Evolutionary conservation across 225 moss, liverwort and hornwort species (phyloP), one percentile per base, ranked within the genome.

Genomic region (Sphagnum contortum): DNA sequence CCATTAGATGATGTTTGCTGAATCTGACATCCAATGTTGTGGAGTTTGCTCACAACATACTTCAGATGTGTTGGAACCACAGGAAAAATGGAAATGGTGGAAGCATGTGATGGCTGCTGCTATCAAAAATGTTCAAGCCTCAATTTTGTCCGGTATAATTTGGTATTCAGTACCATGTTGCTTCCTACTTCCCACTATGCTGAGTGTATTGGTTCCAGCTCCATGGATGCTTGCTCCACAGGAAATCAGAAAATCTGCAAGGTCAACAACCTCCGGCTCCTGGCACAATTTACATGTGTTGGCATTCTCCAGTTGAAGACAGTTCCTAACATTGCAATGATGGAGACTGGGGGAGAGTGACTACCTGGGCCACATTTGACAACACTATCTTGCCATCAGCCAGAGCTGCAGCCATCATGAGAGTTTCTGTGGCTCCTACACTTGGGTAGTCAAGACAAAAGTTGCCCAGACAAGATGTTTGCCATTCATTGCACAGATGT

Each of bases 91-190:
- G 96, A 87, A 57, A 98, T 83, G 13, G 81, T 68, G 49, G 96
- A 98, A 98, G 51, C 90, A 87, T 61, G 92, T 98, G n/a, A 98
- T 92, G 48, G 96, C 96, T 45, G 96, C 92, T 53, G 96, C 96
- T 60, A 98, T 86, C 64, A 98, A 67, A 61, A 98, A 92, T 2
- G 92, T 98, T 71, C 96, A 92, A 54, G 90, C 88, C 76, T 98
- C 96, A 62, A 98, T 90, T 55, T 92, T 81, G 66, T 98, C 96
- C 57, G 96, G 96, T 78, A 98, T 98, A 44, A 98, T 87, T 63
- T 78, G 81, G 67, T 79, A 80, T 12, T 89, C 79, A n/a, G 96
- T 89, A 10, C 87, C 85, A 45, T 98, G 88, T 67, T 92, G 68
- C 59, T 86, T 87, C 64, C 76, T 84, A 64, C 67, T 85, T 64